phyloP scores from a whole-genome alignment of 257 asterid genomes.

The Primulina eburnea region DNA sequence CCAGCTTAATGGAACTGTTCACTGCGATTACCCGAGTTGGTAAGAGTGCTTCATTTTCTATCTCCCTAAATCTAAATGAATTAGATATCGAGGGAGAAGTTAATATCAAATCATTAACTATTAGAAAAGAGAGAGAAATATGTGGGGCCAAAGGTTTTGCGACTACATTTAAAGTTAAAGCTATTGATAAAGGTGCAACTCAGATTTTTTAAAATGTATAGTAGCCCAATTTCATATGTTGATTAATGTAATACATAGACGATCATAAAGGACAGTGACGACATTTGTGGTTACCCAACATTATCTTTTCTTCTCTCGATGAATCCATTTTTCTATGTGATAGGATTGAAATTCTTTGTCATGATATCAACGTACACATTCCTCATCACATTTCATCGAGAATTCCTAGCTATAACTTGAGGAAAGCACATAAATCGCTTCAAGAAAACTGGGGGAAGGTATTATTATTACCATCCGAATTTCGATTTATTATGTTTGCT shows the following conservation, averaged over 20 bases:
- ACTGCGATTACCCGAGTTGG: slow-evolving; percentile 92
- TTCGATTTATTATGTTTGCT: slow-evolving; percentile 2
- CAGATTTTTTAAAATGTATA: too few species aligned
- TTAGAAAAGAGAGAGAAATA: background rate
- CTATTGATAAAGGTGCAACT: background rate
- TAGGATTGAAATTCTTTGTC: slow-evolving; percentile 96
- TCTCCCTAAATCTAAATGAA: background rate
- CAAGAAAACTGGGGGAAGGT: slow-evolving; percentile 96
- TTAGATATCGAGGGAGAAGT: slow-evolving; percentile 2
- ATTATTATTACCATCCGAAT: slow-evolving; percentile 4
- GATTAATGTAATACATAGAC: background rate
- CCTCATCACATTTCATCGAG: slow-evolving; percentile 93
- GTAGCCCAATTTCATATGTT: background rate
- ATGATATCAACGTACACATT: slow-evolving; percentile 88
- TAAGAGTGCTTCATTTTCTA: slow-evolving; percentile 32
- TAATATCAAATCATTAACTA: background rate
- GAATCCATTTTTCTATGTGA: slow-evolving; percentile 23
- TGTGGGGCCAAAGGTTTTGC: background rate
- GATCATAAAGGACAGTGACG: background rate
- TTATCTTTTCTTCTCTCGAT: background rate
- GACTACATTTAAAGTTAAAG: background rate
- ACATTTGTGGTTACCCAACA: too few species aligned
- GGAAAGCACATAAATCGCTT: slow-evolving; percentile 83
- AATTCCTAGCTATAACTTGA: slow-evolving; percentile 87
- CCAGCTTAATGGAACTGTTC: slow-evolving; percentile 92